These are phyloP conservation scores for Kwoniella sp. DNA, from an alignment of 768 basidiomycete genomes.

Conservation along the genomic window DNA sequence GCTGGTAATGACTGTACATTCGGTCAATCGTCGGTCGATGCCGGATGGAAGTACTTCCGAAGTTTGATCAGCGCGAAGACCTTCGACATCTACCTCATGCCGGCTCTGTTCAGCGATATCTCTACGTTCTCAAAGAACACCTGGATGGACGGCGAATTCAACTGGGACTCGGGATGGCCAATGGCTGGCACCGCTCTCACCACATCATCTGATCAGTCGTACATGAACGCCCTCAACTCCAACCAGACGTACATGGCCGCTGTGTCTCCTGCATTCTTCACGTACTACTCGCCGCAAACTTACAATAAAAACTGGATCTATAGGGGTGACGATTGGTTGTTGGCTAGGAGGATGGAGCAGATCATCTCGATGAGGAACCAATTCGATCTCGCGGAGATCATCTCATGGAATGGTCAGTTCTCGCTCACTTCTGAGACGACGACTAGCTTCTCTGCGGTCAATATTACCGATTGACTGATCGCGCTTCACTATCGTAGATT, in stretches of 20 bases:
- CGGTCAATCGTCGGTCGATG: conserved; percentile 43
- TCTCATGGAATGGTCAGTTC: conserved; percentile 57
- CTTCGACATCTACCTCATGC: conserved; percentile 29
- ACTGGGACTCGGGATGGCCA: conserved; percentile 82
- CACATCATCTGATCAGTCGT: conserved; percentile 53
- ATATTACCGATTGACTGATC: background rate
- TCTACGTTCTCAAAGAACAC: conserved; percentile 55
- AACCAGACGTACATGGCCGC: conserved; percentile 54
- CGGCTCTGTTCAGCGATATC: conserved; percentile 37
- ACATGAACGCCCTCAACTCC: conserved; percentile 42
- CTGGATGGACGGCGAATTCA: conserved; percentile 55
- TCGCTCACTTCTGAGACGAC: too few relatives aligned
- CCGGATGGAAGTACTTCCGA: conserved; percentile 50
- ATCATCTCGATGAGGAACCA: conserved; percentile 51
- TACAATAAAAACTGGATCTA: conserved; percentile 58
- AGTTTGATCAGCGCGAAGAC: conserved; percentile 20
- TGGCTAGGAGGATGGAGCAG: conserved; percentile 55
- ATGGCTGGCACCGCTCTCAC: conserved; percentile 57
- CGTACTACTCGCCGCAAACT: conserved; percentile 51
- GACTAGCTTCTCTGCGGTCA: background rate
- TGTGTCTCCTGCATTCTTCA: conserved; percentile 56
- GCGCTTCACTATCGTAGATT: conserved; percentile 25
- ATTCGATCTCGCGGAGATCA: conserved; percentile 55
- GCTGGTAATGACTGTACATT: conserved; percentile 56
- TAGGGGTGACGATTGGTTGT: conserved; percentile 55